Base-by-base conservation (phyloP, 257 asterid species). In the Scutellaria galericulata region DNA sequence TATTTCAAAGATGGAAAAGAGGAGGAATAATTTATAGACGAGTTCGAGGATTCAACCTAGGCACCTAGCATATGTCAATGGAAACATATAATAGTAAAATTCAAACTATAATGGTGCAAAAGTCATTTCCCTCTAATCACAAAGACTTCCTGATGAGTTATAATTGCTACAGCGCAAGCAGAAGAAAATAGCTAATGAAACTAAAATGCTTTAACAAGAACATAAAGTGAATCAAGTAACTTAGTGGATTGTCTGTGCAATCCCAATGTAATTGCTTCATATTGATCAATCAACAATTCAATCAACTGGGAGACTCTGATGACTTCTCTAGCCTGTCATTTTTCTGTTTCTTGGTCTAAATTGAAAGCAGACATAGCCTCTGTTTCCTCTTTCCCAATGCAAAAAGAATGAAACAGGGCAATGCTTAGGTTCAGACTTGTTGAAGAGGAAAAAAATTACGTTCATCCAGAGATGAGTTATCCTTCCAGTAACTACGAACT, bases 301-400 rank as follows among this genome's bases (percentile, higher is more conserved):
- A 2, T 24, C 27, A 24, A 24, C 27, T 24, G 27, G 27, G 27
- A 24, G 27, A 24, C 27, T 24, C 27, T 15, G 14, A 56, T 27
- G 70, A 54, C 58, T 62, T 39, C 20, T 51, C 46, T 39, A 58
- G n/a, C 44, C 55, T 44, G 52, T 42, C 57, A 62, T n/a, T 20
- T 64, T 58, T 60, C 7, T 20, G 48, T 59, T 51, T 69, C 61
- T 60, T 42, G 70, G 64, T 46, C 13, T 50, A 59, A 40, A 41
- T 13, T 6, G 10, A 52, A 24, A 67, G 15, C 1, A 31, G 56
- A 51, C 37, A 44, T 47, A 37, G 8, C 52, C 12, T 44, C 51
- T 40, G 13, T 37, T 68, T 75, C 56, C 56, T 37, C 47, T 47
- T 47, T 71, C 42, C 55, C 40, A 48, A 53, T 2, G 6, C 4